These are phyloP conservation scores for Chlorella sp. DNA, from an alignment of 139 green algal genomes.

Conservation along the genomic window DNA sequence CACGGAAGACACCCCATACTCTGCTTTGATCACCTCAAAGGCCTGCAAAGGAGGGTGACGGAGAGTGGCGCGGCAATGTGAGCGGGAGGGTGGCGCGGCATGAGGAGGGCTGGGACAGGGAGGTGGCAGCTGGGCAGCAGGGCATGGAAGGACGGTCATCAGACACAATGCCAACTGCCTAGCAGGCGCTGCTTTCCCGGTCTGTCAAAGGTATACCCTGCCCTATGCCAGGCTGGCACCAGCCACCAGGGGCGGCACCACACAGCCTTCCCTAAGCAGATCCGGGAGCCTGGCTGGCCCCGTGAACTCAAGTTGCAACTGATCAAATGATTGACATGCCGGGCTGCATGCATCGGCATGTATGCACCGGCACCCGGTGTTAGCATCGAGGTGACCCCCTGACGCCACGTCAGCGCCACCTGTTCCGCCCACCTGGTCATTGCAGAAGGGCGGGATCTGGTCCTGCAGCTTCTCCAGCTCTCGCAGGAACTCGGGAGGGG, in stretches of 20 bases:
- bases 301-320: no score
- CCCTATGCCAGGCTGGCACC: no score
- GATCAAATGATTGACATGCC: no score
- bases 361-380: no score
- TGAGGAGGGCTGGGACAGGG: not conserved
- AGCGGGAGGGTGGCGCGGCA: not conserved
- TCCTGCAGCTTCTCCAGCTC: conserved; percentile 90
- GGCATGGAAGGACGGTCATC: not conserved
- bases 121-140: not conserved
- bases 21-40: conserved; percentile 68
- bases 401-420: not conserved
- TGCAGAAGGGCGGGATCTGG: conserved; percentile 83
- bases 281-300: no score
- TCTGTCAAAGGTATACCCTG: no score
- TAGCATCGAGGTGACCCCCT: no score
- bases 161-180: no score
- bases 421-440: conserved; percentile 41
- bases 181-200: no score
- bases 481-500: conserved; percentile 78
- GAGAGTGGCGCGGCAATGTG: not conserved
- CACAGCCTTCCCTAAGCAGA: no score
- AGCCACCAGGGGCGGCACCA: no score
- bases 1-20: conserved; percentile 61
- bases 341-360: no score
- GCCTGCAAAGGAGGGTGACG: not conserved